Evolutionary conservation across 108 stramenopile genomes (phyloP), one percentile per base, ranked within the genome.

Genomic region (Cylindrotheca fusiformis): DNA sequence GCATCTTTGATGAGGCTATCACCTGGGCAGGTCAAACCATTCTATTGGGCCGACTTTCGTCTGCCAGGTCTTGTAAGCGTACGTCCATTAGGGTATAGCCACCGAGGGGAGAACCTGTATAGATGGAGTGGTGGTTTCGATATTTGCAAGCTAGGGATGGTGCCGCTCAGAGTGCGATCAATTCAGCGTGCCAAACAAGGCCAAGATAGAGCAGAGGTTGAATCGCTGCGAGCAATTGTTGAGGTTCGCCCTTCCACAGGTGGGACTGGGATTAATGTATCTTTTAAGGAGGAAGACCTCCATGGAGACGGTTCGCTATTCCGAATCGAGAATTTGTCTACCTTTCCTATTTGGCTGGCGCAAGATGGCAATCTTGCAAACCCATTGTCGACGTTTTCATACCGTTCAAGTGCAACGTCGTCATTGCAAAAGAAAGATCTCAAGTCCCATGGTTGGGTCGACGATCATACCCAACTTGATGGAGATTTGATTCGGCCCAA

Each of bases 101-200:
- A 46, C 36, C 24, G 10, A 3, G 63, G 2, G 2, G 26, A n/a
- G n/a, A 23, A 45, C 6, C 26, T 30, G 26, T 86, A 69, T 59
- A 67, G 53, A 69, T 89, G 88, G 88, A 82, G 78, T 44, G 88
- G 88, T 23, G 88, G 85, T 0, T 84, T 89, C 65, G 88, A 89
- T 67, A 68, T 85, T 8, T 76, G 82, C 29, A 78, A 63, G 28
- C 63, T 89, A 2, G 88, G 88, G 24, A 84, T 79, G 71, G 51
- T 73, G 5, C 79, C 88, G 17, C 47, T 89, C n/a, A 75, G 84
- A 18, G 55, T 82, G 0, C 63, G 80, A 14, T 55, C 28, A 14
- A 55, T 26, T 19, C 60, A 46, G 25, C 20, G 8, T 3, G 59
- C 29, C 29, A 31, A 32, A 17, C 20, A 21, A 12, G 50, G 19